phyloP scores from a whole-genome alignment of 225 moss, liverwort and hornwort genomes.

The Anthoceros angustus region DNA sequence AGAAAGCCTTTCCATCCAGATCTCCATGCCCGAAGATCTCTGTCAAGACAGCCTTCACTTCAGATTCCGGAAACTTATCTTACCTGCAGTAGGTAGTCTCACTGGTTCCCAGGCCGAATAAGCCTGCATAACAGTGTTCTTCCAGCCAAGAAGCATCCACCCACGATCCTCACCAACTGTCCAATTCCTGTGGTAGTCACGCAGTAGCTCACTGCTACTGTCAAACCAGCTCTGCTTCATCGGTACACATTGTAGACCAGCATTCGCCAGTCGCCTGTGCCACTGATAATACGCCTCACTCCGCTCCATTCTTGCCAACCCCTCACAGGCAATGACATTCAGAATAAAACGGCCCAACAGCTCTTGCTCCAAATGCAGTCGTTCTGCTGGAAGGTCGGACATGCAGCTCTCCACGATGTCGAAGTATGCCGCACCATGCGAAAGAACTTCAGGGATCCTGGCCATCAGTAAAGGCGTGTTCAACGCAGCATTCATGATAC shows the following conservation, averaged over 20 bases:
- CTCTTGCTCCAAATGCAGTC: constrained; percentile 51
- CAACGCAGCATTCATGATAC: constrained; percentile 43
- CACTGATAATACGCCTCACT: constrained; percentile 72
- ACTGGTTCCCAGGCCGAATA: neutral
- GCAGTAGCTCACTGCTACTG: neutral
- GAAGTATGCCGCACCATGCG: constrained; percentile 42
- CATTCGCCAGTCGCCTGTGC: constrained; percentile 65
- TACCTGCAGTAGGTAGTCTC: too few relatives aligned
- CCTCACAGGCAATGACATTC: constrained; percentile 78
- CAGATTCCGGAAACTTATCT: too few relatives aligned
- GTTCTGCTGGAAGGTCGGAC: constrained; percentile 34
- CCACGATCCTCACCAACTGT: neutral
- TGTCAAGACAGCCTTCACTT: too few relatives aligned
- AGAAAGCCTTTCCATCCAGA: too few relatives aligned
- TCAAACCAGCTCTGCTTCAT: constrained; percentile 13
- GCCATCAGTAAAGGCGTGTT: constrained; percentile 84
- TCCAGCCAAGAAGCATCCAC: neutral
- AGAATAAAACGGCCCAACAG: constrained; percentile 64
- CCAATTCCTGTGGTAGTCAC: neutral
- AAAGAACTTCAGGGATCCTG: constrained; percentile 66
- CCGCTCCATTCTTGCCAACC: constrained; percentile 73
- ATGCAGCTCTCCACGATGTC: constrained; percentile 57
- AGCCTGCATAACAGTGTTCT: neutral
- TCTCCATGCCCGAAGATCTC: too few relatives aligned
- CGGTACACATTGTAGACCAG: constrained; percentile 53